Conservation (phyloP, 495 filamentous ascomycete genomes). For the Trichoderma virens region DNA sequence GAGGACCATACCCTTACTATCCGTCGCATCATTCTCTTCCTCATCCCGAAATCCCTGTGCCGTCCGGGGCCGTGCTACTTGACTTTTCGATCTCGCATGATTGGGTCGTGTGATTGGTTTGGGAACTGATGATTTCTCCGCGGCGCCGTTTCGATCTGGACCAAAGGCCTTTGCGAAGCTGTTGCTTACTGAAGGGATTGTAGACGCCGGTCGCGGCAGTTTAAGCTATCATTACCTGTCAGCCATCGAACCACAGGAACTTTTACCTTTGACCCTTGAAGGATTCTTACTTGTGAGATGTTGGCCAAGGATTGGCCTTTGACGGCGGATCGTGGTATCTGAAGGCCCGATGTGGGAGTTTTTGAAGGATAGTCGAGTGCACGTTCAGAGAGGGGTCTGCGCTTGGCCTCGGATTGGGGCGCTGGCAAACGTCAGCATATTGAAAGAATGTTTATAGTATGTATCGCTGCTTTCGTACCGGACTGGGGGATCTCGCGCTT, state of each 20-base stretch:
- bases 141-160: slow-evolving; percentile 21
- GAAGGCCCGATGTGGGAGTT: slow-evolving; percentile 10
- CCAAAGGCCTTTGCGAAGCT: slow-evolving; percentile 52
- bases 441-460: neutral
- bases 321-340: slow-evolving; percentile 7
- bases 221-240: neutral
- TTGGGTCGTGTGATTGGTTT: slow-evolving; percentile 28
- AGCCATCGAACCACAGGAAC: neutral
- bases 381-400: slow-evolving; percentile 51
- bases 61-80: slow-evolving; percentile 2
- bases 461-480: slow-evolving; percentile 19
- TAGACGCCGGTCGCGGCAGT: slow-evolving; percentile 39
- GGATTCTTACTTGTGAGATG: slow-evolving; percentile 11
- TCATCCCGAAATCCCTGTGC: slow-evolving; percentile 9
- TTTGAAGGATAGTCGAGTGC: slow-evolving; percentile 41
- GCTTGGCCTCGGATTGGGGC: slow-evolving; percentile 40
- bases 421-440: slow-evolving; percentile 3
- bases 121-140: slow-evolving; percentile 22
- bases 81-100: slow-evolving; percentile 6
- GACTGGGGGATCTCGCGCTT: slow-evolving; percentile 31
- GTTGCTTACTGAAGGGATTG: slow-evolving; percentile 9
- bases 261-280: neutral
- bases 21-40: neutral
- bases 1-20: slow-evolving; percentile 4
- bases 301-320: slow-evolving; percentile 20